Percentiles rank a stretch among this genome's conserved stretches.
These are phyloP conservation scores for Fusarium denticulatum DNA, from an alignment of 2,329 filamentous ascomycete genomes.

Conservation along the genomic window DNA sequence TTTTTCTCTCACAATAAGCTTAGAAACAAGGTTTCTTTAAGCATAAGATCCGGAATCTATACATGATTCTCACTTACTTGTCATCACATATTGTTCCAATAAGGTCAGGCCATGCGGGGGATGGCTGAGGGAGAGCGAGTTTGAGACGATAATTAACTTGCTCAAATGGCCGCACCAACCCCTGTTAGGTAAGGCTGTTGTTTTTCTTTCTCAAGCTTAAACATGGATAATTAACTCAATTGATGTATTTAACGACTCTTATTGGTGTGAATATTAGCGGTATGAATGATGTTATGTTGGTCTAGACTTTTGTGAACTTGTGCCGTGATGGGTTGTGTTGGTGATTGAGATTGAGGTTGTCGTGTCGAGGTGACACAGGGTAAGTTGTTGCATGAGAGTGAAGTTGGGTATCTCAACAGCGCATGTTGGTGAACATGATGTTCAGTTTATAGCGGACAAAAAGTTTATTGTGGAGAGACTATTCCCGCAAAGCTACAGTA, in stretches of 20 bases:
- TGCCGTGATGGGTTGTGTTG: not conserved
- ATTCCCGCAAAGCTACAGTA: not conserved
- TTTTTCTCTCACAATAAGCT: not conserved
- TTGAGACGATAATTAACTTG: slow-evolving; percentile 50
- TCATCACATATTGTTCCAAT: not conserved
- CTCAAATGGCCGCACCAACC: slow-evolving; percentile 52
- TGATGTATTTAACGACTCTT: not conserved
- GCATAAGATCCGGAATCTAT: not conserved
- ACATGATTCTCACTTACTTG: not conserved
- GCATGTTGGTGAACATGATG: not conserved
- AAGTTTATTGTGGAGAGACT: too few species aligned
- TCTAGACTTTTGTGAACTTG: not conserved
- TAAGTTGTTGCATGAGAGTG: not conserved
- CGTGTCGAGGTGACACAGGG: slow-evolving; percentile 8
- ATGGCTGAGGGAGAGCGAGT: slow-evolving; percentile 20
- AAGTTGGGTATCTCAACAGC: not conserved
- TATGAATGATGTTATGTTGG: not conserved
- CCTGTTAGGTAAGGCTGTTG: slow-evolving; percentile 8
- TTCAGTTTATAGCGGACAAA: not conserved
- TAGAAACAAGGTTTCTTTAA: not conserved
- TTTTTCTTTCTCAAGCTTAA: not conserved
- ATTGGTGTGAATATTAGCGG: not conserved
- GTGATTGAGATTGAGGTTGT: not conserved
- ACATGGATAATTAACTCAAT: not conserved
- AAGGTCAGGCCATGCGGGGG: slow-evolving; percentile 16